phyloP scores from a whole-genome alignment of 2,329 filamentous ascomycete species.

The Microsporum canis region DNA sequence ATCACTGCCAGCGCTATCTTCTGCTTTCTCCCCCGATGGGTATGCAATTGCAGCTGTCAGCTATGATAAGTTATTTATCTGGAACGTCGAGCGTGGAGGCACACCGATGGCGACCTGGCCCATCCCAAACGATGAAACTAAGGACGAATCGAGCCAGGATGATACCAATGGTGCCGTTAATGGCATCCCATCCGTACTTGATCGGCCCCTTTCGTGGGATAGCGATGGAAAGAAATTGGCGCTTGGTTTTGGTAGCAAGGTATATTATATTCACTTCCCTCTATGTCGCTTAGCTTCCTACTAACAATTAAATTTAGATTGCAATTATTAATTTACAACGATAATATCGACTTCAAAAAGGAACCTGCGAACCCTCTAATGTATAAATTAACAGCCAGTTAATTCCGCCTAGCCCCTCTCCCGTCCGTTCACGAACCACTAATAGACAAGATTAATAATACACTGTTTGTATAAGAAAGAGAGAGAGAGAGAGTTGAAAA shows the following conservation, averaged over 20 bases:
- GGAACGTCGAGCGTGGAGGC: constrained; percentile 37
- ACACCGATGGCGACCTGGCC: constrained; percentile 33
- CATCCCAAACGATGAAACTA: constrained; percentile 22
- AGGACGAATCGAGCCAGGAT: constrained; percentile 22
- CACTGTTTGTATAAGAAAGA: neutral
- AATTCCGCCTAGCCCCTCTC: neutral
- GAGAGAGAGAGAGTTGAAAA: neutral
- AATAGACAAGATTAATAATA: neutral
- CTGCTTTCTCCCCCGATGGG: constrained; percentile 38
- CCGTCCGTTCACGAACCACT: neutral
- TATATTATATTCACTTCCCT: constrained; percentile 21
- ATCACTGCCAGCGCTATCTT: constrained; percentile 29
- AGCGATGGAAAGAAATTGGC: constrained; percentile 43
- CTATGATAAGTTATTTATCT: constrained; percentile 35
- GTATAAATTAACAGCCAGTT: neutral
- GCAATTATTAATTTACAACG: constrained; percentile 32
- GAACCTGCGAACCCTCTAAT: neutral
- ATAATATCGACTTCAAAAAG: constrained; percentile 17
- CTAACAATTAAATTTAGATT: constrained; percentile 1
- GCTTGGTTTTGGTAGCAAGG: constrained; percentile 40
- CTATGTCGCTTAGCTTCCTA: neutral
- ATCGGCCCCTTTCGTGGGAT: constrained; percentile 42
- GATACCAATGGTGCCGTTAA: constrained; percentile 23
- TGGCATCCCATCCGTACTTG: constrained; percentile 25
- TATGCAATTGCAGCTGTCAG: constrained; percentile 37